These are phyloP conservation scores for Aspergillus cejpii DNA, from an alignment of 2,329 filamentous ascomycete species.

Conservation along the genomic window DNA sequence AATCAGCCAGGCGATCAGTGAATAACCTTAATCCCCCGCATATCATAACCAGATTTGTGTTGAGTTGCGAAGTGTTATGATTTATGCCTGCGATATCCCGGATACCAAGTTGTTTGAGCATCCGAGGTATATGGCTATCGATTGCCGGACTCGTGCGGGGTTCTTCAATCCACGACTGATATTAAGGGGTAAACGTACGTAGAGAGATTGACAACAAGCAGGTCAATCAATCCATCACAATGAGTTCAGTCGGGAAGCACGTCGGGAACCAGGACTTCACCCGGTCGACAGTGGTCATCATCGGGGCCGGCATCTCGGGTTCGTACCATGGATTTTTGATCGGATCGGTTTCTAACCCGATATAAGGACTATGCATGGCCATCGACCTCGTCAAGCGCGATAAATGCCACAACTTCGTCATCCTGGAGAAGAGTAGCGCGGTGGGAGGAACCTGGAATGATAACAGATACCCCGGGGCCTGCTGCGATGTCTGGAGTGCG, in stretches of 20 bases:
- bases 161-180: background rate
- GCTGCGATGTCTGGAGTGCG: constrained; percentile 50
- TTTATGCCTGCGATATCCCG: too few relatives aligned
- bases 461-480: constrained; percentile 53
- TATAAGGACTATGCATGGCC: constrained; percentile 48
- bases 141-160: background rate
- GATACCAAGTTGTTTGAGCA: too few relatives aligned
- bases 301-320: constrained; percentile 52
- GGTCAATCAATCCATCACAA: too few relatives aligned
- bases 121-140: background rate
- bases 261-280: constrained; percentile 47
- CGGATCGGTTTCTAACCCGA: background rate
- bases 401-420: constrained; percentile 46
- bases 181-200: too few relatives aligned
- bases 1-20: background rate
- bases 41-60: background rate
- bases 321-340: constrained; percentile 5
- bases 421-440: constrained; percentile 50
- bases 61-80: too few relatives aligned
- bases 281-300: constrained; percentile 51
- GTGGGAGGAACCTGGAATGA: constrained; percentile 52
- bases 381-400: constrained; percentile 51
- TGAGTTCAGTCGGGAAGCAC: background rate
- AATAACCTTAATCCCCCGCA: background rate
- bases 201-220: too few relatives aligned